Evolutionary conservation across 768 basidiomycete species (phyloP), one percentile per base, ranked within the genome.

Genomic region (Lanmaoa rubissima): DNA sequence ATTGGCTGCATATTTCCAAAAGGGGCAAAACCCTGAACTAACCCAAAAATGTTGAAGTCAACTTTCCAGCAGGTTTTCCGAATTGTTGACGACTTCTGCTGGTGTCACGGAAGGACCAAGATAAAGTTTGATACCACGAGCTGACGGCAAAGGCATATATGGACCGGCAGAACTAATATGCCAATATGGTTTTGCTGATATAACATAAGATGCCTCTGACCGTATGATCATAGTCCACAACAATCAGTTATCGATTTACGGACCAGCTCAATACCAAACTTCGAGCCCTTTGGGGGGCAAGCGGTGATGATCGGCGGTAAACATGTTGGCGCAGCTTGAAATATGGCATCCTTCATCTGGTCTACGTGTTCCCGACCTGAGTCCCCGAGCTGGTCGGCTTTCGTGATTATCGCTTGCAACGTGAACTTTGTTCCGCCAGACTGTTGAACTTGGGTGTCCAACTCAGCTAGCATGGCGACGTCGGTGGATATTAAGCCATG

Each of bases 331-430:
- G 78, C 74, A 1, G 67, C 64, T 31, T 79, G 73, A 64, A 79
- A 82, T 61, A 91, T 83, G 26, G 80, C 76, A 51, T 74, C 67
- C 54, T 73, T 76, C 51, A 88, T 77, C 42, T 69, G 68, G 28
- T 72, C 62, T 32, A 88, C 67, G 1, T 69, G 70, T 13, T 65
- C 55, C 10, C 70, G 57, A 3, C 79, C 69, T 26, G 75, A 63
- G 9, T 69, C 63, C 13, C 60, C 16, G 5, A 88, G 74, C 5
- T 71, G 71, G 68, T 92, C 89, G 1, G 77, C 79, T 70, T 90
- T 90, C 42, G 90, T 90, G 61, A 91, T 80, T 55, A 92, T 74
- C 2, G 87, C 78, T 63, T 92, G 90, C 2, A 91, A 54, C 0
- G 87, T 87, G 68, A 84, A 84, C 75, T 76, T 41, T 73, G 73